phyloP scores from a whole-genome alignment of 2,329 filamentous ascomycete genomes.

The Ophiostoma australiae region DNA sequence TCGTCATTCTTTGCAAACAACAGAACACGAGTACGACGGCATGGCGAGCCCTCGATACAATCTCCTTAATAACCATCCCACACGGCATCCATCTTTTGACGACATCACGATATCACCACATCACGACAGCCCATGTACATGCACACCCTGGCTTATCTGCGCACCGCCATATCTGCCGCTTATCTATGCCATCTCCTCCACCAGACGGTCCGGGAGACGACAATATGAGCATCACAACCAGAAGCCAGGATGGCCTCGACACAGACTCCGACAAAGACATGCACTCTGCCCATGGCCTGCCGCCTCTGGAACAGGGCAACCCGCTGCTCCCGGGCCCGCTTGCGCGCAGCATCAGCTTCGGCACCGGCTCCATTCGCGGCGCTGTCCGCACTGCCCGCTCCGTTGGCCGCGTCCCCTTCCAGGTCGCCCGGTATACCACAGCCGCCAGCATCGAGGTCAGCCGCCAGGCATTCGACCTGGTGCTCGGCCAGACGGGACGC shows the following conservation, averaged over 20 bases:
- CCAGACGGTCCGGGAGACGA: not conserved
- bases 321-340: conserved; percentile 51
- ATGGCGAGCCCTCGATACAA: not conserved
- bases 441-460: conserved; percentile 55
- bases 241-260: not conserved
- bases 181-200: not conserved
- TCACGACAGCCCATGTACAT: not conserved
- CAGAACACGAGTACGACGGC: not conserved
- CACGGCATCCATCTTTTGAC: not conserved
- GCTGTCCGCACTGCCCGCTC: conserved; percentile 50
- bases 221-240: not conserved
- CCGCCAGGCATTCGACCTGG: conserved; percentile 50
- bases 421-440: conserved; percentile 52
- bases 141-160: not conserved
- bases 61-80: not conserved
- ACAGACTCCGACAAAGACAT: not conserved
- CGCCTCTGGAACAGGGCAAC: conserved; percentile 23
- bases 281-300: conserved; percentile 13
- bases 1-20: not conserved
- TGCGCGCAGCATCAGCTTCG: conserved; percentile 56
- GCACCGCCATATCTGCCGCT: not conserved
- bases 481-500: conserved; percentile 49
- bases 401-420: conserved; percentile 49
- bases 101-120: not conserved
- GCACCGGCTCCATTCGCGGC: conserved; percentile 55